Percentiles rank a stretch among this genome's conserved stretches.
These are phyloP conservation scores for Casuarina cunninghamiana DNA, from an alignment of 306 rosid species.

Conservation along the genomic window DNA sequence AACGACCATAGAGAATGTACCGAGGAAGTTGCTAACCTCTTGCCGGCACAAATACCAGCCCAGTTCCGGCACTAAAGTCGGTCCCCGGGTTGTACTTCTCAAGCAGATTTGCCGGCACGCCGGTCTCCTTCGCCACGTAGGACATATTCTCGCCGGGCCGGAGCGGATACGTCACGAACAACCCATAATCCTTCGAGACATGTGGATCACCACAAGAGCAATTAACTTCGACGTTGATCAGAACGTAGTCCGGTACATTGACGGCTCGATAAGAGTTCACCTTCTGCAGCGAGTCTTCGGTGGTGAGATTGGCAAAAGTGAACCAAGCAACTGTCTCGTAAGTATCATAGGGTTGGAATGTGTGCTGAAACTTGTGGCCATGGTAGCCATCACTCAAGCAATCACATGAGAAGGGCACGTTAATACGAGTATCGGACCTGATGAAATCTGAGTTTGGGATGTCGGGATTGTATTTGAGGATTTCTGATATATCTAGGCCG, in stretches of 20 bases:
- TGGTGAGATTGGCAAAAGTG: constrained; percentile 49
- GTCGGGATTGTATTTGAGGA: constrained; percentile 46
- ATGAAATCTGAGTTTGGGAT: constrained; percentile 22
- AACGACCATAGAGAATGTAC: no score
- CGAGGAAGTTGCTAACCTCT: constrained; percentile 42
- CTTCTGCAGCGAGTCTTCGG: constrained; percentile 38
- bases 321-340: constrained; percentile 25
- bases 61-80: constrained; percentile 38
- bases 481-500: constrained; percentile 28
- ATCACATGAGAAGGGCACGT: constrained; percentile 60
- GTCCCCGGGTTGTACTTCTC: constrained; percentile 43
- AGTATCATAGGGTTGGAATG: constrained; percentile 22
- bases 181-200: constrained; percentile 53
- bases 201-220: constrained; percentile 61
- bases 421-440: constrained; percentile 14
- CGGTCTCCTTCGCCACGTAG: constrained; percentile 30
- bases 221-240: constrained; percentile 56
- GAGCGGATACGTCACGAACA: constrained; percentile 58
- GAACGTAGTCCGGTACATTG: constrained; percentile 1
- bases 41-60: constrained; percentile 67
- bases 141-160: constrained; percentile 28
- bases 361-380: constrained; percentile 61
- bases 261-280: constrained; percentile 32
- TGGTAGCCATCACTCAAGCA: constrained; percentile 50
- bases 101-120: constrained; percentile 42